These are phyloP conservation scores for Psophocarpus tetragonolobus DNA, from an alignment of 306 rosid genomes.

Conservation along the genomic window DNA sequence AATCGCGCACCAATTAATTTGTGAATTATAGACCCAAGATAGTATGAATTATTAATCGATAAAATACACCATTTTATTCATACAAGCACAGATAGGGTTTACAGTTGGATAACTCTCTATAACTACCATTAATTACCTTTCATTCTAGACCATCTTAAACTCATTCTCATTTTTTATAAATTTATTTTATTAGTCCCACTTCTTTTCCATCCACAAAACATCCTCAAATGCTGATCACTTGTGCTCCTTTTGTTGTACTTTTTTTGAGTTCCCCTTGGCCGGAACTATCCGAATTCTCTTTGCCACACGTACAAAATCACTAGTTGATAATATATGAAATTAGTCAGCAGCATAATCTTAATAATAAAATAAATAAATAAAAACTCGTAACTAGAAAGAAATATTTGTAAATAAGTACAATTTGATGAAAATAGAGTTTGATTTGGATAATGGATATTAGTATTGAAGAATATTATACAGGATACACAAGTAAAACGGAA, in stretches of 20 bases:
- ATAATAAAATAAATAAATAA: not conserved
- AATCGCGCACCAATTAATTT: not conserved
- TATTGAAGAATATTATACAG: too few species aligned
- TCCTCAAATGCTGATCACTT: not conserved
- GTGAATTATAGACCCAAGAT: too few species aligned
- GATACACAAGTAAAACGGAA: too few species aligned
- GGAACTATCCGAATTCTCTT: constrained; percentile 85
- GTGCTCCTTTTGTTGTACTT: constrained; percentile 42
- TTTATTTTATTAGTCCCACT: not conserved
- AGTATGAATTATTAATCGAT: not conserved
- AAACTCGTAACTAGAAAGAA: not conserved
- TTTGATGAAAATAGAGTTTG: too few species aligned
- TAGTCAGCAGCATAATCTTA: not conserved
- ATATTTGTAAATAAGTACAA: too few species aligned
- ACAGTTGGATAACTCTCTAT: constrained; percentile 14
- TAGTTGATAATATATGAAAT: constrained; percentile 32
- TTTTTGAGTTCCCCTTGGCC: constrained; percentile 57
- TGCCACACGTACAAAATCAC: constrained; percentile 88
- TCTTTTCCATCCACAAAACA: constrained; percentile 7
- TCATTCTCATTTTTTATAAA: too few species aligned
- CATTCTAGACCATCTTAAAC: not conserved
- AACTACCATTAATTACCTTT: not conserved
- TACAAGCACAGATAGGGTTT: constrained; percentile 11
- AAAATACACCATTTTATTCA: constrained; percentile 30
- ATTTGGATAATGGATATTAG: too few species aligned